Conservation (phyloP, 257 asterid genomes). For the Leptodermis oblonga region DNA sequence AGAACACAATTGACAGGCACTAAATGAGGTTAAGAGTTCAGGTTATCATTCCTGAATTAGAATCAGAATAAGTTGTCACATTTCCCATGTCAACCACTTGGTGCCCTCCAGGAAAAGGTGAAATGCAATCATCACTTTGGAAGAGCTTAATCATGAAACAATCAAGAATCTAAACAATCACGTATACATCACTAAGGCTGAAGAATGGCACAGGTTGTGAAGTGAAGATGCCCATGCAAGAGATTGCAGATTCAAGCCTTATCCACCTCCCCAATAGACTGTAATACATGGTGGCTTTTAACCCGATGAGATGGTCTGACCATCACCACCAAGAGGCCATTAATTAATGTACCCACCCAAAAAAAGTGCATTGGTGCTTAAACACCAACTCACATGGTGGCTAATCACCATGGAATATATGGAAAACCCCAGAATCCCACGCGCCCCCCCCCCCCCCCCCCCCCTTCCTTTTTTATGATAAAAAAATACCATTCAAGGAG, state of each 20-base stretch:
- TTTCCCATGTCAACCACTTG: background rate
- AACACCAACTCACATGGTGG: background rate
- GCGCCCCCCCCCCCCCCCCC: no score
- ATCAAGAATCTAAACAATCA: constrained; percentile 1
- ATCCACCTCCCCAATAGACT: background rate
- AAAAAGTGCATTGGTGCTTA: background rate
- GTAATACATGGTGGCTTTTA: background rate
- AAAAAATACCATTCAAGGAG: no score
- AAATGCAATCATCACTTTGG: background rate
- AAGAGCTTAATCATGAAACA: background rate
- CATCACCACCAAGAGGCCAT: no score
- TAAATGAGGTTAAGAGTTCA: background rate
- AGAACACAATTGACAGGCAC: background rate
- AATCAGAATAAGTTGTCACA: background rate
- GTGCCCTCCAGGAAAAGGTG: background rate
- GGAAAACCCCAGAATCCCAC: no score
- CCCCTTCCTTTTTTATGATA: no score
- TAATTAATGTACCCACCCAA: no score
- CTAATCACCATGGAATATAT: background rate
- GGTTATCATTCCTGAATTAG: background rate
- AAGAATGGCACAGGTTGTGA: background rate
- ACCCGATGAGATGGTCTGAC: background rate
- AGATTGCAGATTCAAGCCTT: background rate
- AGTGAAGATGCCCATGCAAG: background rate
- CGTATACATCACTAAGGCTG: background rate